Evolutionary conservation across 2,329 filamentous ascomycete genomes (phyloP), one percentile per base, ranked within the genome.

Genomic region (Fusarium sp.): DNA sequence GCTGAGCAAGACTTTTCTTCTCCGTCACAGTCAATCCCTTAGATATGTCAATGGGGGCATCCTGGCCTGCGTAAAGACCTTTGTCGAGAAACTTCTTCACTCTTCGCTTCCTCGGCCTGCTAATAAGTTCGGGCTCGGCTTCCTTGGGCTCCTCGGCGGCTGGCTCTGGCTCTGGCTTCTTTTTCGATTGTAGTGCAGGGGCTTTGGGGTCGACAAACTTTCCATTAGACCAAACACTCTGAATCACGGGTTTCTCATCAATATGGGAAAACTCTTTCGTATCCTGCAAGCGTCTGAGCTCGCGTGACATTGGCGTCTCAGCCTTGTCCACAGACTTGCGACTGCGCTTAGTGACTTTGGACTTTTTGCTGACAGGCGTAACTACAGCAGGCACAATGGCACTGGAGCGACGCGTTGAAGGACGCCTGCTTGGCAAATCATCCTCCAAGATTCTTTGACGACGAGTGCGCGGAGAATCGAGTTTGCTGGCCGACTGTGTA

Each of bases 51-150:
- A 76, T 69, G 1, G 86, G 85, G 9, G 80, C 81, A 30, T 90
- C 85, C 78, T 98, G 95, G 28, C 96, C 96, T 1, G 93, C 90
- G 76, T 97, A 98, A 16, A 98, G 84, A 12, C 95, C 96, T 77
- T 94, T 92, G 54, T 86, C 84, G 56, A 97, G 84, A 87, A 92
- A 98, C 71, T 89, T 90, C 83, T 97, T 97, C 53, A 84, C 81
- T 39, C 83, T 84, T 58, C 85, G 82, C 68, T 82, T 80, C 66
- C 79, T 82, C 12, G 70, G 69, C 26, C 78, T 74, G 13, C 79
- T 76, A 9, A 78, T 72, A 25, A 80, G 78, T 72, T 85, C 84
- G 52, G 77, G 68, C 49, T 82, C 78, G 37, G 77, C 71, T 37
- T 68, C 61, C 67, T 59, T 71, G 12, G 62, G 44, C 26, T 75